These are phyloP conservation scores for Cladophialophora psammophila DNA, from an alignment of 2,329 filamentous ascomycete genomes.

Conservation along the genomic window DNA sequence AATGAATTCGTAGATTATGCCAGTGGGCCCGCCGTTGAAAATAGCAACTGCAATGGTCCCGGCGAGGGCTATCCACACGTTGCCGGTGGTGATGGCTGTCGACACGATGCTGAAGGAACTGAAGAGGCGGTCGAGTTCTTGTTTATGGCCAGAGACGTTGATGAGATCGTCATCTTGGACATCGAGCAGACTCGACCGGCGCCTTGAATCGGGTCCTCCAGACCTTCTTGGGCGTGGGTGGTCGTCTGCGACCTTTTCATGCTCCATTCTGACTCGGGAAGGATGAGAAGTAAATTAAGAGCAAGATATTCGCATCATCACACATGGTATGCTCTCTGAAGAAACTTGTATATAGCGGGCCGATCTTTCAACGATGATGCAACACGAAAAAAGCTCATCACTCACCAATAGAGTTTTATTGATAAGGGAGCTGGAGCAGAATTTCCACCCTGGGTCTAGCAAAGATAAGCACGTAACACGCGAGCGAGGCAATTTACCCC, in stretches of 20 bases:
- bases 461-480: constrained; percentile 6
- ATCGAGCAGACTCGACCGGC: constrained; percentile 4
- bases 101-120: constrained; percentile 65
- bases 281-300: neutral
- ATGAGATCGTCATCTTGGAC: constrained; percentile 43
- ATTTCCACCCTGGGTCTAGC: neutral
- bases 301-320: neutral
- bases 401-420: constrained; percentile 8
- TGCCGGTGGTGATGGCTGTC: constrained; percentile 67
- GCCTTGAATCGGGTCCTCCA: neutral
- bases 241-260: neutral
- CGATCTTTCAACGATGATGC: constrained; percentile 9
- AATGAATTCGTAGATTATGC: constrained; percentile 68
- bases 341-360: neutral
- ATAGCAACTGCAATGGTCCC: constrained; percentile 54
- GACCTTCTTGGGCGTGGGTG: neutral
- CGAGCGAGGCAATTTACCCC: neutral
- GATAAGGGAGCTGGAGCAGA: constrained; percentile 11
- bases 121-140: constrained; percentile 70
- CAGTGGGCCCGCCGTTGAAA: constrained; percentile 66
- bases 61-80: constrained; percentile 70
- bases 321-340: neutral
- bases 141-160: constrained; percentile 69
- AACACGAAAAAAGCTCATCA: neutral
- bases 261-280: neutral